These are phyloP conservation scores for Neofusicoccum parvum DNA, from an alignment of 2,329 filamentous ascomycete genomes.

Conservation along the genomic window DNA sequence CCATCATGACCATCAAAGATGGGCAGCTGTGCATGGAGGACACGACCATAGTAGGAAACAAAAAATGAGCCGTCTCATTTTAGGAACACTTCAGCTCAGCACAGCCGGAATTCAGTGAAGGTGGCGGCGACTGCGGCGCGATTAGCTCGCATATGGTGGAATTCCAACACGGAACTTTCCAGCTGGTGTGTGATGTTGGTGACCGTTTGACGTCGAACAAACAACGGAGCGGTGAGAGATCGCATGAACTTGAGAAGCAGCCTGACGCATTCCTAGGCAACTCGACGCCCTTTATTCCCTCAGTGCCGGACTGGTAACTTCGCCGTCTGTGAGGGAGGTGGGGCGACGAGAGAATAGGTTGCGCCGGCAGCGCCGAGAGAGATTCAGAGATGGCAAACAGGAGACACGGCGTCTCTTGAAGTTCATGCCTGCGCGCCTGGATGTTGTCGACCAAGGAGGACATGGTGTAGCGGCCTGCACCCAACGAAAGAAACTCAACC, in stretches of 20 bases:
- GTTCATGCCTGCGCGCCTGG: background rate
- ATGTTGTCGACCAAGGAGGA: background rate
- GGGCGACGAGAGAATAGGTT: background rate
- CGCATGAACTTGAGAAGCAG: constrained; percentile 6
- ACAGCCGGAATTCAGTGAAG: background rate
- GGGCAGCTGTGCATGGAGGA: background rate
- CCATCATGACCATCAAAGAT: background rate
- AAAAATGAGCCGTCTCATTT: constrained; percentile 9
- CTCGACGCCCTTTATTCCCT: constrained; percentile 5
- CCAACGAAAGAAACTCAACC: constrained; percentile 7
- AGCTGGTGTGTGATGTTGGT: constrained; percentile 5
- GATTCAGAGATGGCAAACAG: background rate
- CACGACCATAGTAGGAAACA: background rate
- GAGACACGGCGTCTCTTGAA: background rate
- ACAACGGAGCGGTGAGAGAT: constrained; percentile 10
- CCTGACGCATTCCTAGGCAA: constrained; percentile 10
- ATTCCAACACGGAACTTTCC: background rate
- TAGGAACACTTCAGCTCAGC: background rate
- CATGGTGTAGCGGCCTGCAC: background rate
- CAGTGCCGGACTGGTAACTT: background rate
- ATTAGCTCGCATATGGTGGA: background rate
- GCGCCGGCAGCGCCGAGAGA: background rate
- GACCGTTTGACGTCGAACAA: constrained; percentile 10
- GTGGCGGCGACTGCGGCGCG: background rate
- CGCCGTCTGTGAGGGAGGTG: constrained; percentile 8